Evolutionary conservation across 2,329 filamentous ascomycete species (phyloP).

Genomic region (Pseudogymnoascus sp.): DNA sequence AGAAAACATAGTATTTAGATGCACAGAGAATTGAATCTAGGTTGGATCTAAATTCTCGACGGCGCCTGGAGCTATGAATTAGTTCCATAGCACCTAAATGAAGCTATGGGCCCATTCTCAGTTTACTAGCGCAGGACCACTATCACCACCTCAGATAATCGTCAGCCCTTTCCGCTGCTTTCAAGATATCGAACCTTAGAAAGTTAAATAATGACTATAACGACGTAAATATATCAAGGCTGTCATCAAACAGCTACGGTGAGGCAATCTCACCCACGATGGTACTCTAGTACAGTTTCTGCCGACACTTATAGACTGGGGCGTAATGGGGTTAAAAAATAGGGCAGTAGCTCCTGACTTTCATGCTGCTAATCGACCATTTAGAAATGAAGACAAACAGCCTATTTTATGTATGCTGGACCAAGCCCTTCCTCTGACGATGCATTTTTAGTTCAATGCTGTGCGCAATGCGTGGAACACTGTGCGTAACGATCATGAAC

Average conservation of each 20-base stretch:
- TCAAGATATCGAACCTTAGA: background rate
- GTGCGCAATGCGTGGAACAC: background rate
- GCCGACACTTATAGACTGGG: background rate
- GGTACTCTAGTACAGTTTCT: background rate
- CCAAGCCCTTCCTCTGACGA: background rate
- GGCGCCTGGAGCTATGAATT: background rate
- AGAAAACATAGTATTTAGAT: background rate
- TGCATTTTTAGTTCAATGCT: background rate
- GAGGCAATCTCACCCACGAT: background rate
- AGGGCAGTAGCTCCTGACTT: background rate
- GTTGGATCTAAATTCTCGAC: background rate
- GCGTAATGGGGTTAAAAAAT: background rate
- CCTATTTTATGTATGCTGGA: background rate
- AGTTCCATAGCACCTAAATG: slow-evolving; percentile 6
- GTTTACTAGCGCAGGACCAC: background rate
- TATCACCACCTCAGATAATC: background rate
- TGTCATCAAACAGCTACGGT: too few species aligned
- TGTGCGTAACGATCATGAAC: background rate
- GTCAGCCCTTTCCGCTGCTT: background rate
- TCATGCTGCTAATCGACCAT: background rate
- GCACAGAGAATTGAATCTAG: background rate
- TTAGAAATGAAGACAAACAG: background rate
- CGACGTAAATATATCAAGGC: background rate
- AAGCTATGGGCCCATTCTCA: slow-evolving; percentile 5
- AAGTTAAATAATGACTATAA: background rate